Evolutionary conservation across 495 filamentous ascomycete genomes (phyloP).

Genomic region (Penicillium arizonense): DNA sequence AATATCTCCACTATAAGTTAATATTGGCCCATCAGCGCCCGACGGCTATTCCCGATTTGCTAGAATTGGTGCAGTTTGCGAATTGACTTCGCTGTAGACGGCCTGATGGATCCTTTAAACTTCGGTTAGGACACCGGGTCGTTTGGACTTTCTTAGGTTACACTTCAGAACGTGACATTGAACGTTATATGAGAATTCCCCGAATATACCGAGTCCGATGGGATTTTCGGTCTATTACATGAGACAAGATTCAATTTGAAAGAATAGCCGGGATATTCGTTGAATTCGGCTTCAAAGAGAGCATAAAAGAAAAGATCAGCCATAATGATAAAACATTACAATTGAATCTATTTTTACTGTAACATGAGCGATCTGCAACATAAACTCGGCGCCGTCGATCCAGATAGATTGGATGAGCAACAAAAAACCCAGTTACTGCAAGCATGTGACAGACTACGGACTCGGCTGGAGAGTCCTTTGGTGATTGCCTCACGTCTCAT

Average conservation of each 20-base stretch:
- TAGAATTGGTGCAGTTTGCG: constrained; percentile 6
- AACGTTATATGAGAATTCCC: no score
- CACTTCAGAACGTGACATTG: no score
- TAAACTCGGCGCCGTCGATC: neutral
- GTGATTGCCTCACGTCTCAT: constrained; percentile 10
- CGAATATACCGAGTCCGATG: no score
- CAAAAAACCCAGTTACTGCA: constrained; percentile 3
- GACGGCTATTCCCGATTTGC: constrained; percentile 19
- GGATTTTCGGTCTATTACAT: no score
- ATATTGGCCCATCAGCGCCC: neutral
- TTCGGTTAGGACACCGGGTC: no score
- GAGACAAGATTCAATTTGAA: no score
- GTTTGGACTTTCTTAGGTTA: no score
- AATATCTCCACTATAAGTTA: no score
- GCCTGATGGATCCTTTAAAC: neutral
- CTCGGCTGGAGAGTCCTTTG: constrained; percentile 5
- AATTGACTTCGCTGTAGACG: neutral
- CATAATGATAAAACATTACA: no score
- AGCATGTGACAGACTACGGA: constrained; percentile 17
- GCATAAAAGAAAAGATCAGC: neutral
- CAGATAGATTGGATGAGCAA: neutral
- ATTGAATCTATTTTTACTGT: neutral
- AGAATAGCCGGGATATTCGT: no score
- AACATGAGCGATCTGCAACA: constrained; percentile 7
- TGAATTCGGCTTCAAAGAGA: neutral